Base-by-base conservation (phyloP, 2,329 filamentous ascomycete genomes). In the Fusarium palustre region DNA sequence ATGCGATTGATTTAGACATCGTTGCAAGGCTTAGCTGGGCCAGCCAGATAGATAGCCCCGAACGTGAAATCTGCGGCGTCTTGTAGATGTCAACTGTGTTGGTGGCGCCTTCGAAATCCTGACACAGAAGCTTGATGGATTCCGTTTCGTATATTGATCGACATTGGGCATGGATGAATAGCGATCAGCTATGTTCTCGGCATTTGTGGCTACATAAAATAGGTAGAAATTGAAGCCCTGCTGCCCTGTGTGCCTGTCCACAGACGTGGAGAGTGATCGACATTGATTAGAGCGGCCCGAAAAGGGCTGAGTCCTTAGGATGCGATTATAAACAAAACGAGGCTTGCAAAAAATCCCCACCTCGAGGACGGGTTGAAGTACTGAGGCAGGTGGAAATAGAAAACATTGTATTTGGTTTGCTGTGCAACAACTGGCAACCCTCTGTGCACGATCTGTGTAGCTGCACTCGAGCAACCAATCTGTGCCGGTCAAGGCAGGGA, bases 91-190 rank as follows among this genome's bases (percentile, higher is more conserved):
- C 22, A 28, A 50, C 45, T 38, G 53, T n/a, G 38, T 42, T 60
- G 36, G 38, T 56, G 47, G 55, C 59, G 49, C 30, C 43, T 22
- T 42, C 30, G 43, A 22, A 22, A 52, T 31, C 25, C 34, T 55
- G 33, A 43, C 45, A 50, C 36, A 39, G 36, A 57, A 61, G 53
- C 54, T 60, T 55, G 57, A 52, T 46, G 45, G 42, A 55, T 48
- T 52, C 52, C 47, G 30, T 67, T 55, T 55, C 62, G 59, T 56
- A 71, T 68, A 20, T 36, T 52, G 71, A 74, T 74, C 69, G 62
- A 36, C 67, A 71, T 47, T 43, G 47, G 34, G 33, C 48, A 55
- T 45, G 31, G 56, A 42, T 45, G 11, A 42, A 33, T n/a, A 54
- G 49, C 47, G 15, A 45, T 43, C 25, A 55, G 47, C 46, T 47